These are phyloP conservation scores for Populus hybrid DNA, from an alignment of 441 rosid species.

Conservation along the genomic window DNA sequence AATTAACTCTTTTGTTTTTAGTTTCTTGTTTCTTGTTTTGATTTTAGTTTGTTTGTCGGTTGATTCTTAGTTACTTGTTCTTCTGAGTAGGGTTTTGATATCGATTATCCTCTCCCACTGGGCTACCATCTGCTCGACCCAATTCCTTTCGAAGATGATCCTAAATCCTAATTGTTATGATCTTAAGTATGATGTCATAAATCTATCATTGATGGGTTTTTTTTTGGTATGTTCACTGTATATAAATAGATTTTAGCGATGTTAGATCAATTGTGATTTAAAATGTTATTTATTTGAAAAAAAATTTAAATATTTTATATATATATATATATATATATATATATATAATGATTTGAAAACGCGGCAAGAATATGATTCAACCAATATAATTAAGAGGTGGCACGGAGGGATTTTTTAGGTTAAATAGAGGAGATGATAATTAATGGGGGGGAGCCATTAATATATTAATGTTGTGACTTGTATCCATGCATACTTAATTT, in stretches of 20 bases:
- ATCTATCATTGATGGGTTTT: background rate
- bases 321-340: too few relatives aligned
- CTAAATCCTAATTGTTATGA: background rate
- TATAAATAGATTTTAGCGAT: too few relatives aligned
- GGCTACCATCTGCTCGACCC: background rate
- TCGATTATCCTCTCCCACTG: background rate
- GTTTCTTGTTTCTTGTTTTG: too few relatives aligned
- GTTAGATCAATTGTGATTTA: too few relatives aligned
- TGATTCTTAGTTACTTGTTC: too few relatives aligned
- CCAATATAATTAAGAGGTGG: too few relatives aligned
- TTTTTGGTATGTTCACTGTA: too few relatives aligned
- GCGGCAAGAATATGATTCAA: too few relatives aligned
- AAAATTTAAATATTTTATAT: too few relatives aligned
- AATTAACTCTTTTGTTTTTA: background rate
- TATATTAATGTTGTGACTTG: conserved; percentile 4
- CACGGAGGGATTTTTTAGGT: background rate
- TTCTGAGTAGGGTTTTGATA: background rate
- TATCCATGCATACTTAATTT: background rate
- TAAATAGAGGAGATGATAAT: background rate
- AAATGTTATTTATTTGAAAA: too few relatives aligned
- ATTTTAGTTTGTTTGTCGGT: background rate
- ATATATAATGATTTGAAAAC: too few relatives aligned
- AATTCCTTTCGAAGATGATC: background rate
- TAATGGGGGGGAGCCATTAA: background rate
- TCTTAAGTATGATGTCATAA: background rate